Conservation (phyloP, 108 stramenopile species). For the Schizochytrium sp. region DNA sequence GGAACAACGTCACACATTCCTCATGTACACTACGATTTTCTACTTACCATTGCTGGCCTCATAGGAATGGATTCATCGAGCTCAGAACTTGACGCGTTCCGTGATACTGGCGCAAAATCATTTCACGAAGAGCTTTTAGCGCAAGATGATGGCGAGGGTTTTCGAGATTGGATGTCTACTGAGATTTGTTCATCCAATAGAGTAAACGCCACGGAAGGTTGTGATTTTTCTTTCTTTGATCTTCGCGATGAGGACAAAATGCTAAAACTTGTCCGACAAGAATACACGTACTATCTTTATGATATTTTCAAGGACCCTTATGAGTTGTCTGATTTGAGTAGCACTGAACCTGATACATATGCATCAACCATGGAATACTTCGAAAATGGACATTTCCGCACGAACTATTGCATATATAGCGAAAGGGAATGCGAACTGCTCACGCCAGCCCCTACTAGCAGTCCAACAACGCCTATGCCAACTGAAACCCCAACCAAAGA, state of each 20-base stretch:
- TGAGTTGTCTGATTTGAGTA: neutral
- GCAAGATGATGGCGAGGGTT: neutral
- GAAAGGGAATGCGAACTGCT: conserved; percentile 4
- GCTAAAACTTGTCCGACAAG: conserved; percentile 45
- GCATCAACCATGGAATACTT: neutral
- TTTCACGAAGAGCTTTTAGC: neutral
- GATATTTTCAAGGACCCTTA: conserved; percentile 26
- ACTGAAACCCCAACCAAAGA: conserved; percentile 2
- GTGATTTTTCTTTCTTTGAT: conserved; percentile 48
- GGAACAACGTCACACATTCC: neutral
- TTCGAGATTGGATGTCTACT: neutral
- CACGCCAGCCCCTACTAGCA: neutral
- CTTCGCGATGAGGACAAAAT: neutral
- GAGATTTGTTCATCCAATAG: conserved; percentile 37
- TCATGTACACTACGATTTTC: conserved; percentile 28
- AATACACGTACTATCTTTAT: conserved; percentile 30
- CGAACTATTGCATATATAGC: conserved; percentile 46
- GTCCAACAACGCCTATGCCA: conserved; percentile 2
- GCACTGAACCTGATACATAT: neutral
- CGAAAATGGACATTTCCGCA: neutral
- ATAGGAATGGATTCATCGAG: neutral
- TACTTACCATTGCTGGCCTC: conserved; percentile 38
- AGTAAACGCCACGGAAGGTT: neutral
- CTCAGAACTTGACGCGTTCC: neutral
- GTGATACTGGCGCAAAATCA: neutral